A percentile compares a stretch with the other conserved stretches of the same genome.
Conservation (phyloP, 2,329 filamentous ascomycete genomes). For the Metarhizium anisopliae region DNA sequence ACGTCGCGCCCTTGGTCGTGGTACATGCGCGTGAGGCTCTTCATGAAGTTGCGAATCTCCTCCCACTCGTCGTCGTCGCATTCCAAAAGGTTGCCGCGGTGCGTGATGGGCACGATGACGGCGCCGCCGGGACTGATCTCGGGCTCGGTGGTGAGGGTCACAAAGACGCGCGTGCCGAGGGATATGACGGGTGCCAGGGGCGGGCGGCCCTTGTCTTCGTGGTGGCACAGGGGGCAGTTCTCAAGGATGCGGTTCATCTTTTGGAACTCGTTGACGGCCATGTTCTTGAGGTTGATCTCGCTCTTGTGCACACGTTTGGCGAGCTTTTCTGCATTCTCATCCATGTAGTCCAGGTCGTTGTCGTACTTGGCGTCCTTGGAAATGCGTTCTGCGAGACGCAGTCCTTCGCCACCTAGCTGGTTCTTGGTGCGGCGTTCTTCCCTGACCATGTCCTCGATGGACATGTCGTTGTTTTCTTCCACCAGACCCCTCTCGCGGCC, state of each 20-base stretch:
- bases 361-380: constrained; percentile 88
- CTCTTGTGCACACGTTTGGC: constrained; percentile 82
- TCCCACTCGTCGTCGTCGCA: constrained; percentile 99
- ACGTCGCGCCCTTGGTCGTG: constrained; percentile 88
- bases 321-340: constrained; percentile 89
- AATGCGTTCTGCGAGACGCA: constrained; percentile 82
- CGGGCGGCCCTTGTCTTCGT: constrained; percentile 67
- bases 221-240: constrained; percentile 81
- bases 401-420: constrained; percentile 68
- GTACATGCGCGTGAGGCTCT: constrained; percentile 86
- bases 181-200: constrained; percentile 81
- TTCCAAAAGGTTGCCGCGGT: constrained; percentile 84
- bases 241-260: constrained; percentile 83
- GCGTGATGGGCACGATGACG: constrained; percentile 80
- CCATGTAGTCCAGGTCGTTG: constrained; percentile 91
- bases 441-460: constrained; percentile 90
- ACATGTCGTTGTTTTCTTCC: constrained; percentile 91
- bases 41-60: constrained; percentile 98
- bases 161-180: constrained; percentile 74
- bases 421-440: constrained; percentile 82
- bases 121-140: constrained; percentile 77
- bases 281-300: constrained; percentile 78
- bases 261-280: constrained; percentile 80
- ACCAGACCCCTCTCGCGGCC: constrained; percentile 78
- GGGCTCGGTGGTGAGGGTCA: constrained; percentile 84